Conservation (phyloP, 1,284 basidiomycete genomes). For the Austroboletus novae-zelandiae region DNA sequence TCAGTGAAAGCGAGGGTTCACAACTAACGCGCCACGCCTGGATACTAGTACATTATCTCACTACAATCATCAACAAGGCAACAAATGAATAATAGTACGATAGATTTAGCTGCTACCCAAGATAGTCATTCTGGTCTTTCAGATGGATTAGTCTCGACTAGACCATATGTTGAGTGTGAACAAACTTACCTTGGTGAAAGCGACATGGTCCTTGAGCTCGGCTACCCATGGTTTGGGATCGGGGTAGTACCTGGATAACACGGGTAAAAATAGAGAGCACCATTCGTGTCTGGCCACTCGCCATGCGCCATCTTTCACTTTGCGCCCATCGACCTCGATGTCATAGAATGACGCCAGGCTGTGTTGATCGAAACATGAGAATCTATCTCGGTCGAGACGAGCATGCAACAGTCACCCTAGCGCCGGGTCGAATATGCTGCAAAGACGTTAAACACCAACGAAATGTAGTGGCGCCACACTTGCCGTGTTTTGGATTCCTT, state of each 20-base stretch:
- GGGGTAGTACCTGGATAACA: conserved; percentile 56
- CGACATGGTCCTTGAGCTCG: conserved; percentile 57
- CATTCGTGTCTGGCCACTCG: conserved; percentile 25
- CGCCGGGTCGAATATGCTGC: neutral
- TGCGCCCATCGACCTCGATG: conserved; percentile 43
- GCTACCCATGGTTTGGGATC: conserved; percentile 49
- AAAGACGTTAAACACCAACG: neutral
- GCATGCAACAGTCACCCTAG: conserved; percentile 56
- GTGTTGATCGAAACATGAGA: conserved; percentile 6
- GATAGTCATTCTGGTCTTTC: conserved; percentile 22
- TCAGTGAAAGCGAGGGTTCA: too few species aligned
- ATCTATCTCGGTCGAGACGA: neutral
- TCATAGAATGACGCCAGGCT: conserved; percentile 65
- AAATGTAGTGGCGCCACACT: conserved; percentile 5
- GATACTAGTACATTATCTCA: too few species aligned
- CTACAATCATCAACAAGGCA: neutral
- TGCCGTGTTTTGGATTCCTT: conserved; percentile 51
- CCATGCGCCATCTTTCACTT: conserved; percentile 63
- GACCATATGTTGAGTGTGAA: neutral
- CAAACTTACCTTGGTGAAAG: conserved; percentile 59
- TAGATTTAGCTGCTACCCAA: conserved; percentile 8
- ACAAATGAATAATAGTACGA: neutral
- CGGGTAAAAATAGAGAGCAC: conserved; percentile 1
- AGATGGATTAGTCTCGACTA: neutral
- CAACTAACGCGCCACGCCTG: too few species aligned